Conservation (phyloP, 108 stramenopile genomes). For the Nitzschia sp. region DNA sequence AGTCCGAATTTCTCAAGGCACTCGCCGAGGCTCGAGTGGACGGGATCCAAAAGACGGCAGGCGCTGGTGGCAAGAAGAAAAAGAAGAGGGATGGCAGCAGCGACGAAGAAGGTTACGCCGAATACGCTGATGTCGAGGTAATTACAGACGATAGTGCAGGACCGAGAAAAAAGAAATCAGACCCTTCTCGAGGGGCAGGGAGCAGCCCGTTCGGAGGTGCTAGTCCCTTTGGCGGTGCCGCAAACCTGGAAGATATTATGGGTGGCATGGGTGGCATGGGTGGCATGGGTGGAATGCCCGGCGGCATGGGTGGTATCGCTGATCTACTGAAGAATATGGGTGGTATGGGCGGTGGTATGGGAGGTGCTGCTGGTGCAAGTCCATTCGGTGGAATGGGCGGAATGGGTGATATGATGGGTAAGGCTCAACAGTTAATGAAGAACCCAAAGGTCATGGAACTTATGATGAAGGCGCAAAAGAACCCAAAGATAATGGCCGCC, state of each 20-base stretch:
- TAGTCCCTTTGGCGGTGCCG: conserved; percentile 35
- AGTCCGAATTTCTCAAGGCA: conserved; percentile 72
- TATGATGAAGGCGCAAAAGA: conserved; percentile 72
- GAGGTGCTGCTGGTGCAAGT: conserved; percentile 33
- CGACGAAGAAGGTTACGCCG: conserved; percentile 60
- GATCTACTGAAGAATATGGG: conserved; percentile 62
- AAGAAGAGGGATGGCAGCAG: background rate
- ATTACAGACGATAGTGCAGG: conserved; percentile 66
- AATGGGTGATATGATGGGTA: conserved; percentile 61
- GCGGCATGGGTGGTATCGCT: conserved; percentile 44
- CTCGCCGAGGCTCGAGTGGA: conserved; percentile 65
- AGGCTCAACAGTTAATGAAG: conserved; percentile 79
- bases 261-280: conserved; percentile 52
- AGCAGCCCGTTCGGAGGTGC: conserved; percentile 42
- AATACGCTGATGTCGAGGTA: conserved; percentile 79
- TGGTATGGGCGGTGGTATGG: conserved; percentile 57
- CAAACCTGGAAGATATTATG: conserved; percentile 27
- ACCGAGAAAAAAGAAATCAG: conserved; percentile 51
- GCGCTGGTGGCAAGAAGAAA: conserved; percentile 48
- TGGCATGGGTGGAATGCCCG: conserved; percentile 55
- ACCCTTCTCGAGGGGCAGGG: conserved; percentile 51
- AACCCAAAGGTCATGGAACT: conserved; percentile 79
- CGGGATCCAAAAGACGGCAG: conserved; percentile 54
- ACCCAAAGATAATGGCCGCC: conserved; percentile 66
- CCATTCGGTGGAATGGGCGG: conserved; percentile 41